Percentiles rank a stretch among this genome's conserved stretches.
These are phyloP conservation scores for Tuctoria greenei DNA, from an alignment of 176 grass and related monocot species.

Conservation along the genomic window DNA sequence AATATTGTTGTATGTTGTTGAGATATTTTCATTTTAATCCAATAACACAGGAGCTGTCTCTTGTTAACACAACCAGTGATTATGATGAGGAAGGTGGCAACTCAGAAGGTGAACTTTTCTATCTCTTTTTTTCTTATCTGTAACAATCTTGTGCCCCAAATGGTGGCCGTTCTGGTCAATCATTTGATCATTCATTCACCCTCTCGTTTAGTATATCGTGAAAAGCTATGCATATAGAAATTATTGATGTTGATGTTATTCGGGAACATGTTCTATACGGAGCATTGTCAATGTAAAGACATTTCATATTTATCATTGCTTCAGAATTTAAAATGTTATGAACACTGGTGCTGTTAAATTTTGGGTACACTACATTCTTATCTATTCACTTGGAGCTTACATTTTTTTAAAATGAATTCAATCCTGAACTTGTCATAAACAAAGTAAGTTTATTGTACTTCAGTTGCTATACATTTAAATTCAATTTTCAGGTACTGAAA, in stretches of 20 bases:
- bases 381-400: neutral
- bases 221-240: neutral
- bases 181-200: slow-evolving; percentile 21
- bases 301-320: neutral
- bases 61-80: slow-evolving; percentile 29
- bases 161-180: slow-evolving; percentile 10
- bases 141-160: slow-evolving; percentile 17
- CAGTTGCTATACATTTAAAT: slow-evolving; percentile 13
- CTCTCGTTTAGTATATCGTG: slow-evolving; percentile 3
- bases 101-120: slow-evolving; percentile 41
- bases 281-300: slow-evolving; percentile 3
- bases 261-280: slow-evolving; percentile 15
- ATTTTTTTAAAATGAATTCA: slow-evolving; percentile 7
- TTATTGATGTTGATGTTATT: slow-evolving; percentile 5
- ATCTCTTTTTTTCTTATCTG: slow-evolving; percentile 8
- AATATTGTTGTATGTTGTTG: slow-evolving; percentile 1
- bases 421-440: neutral
- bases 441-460: neutral
- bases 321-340: slow-evolving; percentile 7
- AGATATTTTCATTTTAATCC: slow-evolving; percentile 35
- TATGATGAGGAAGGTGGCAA: slow-evolving; percentile 31
- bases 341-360: slow-evolving; percentile 3
- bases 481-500: slow-evolving; percentile 7
- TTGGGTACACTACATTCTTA: neutral
- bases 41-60: slow-evolving; percentile 37